Conservation (phyloP, 1,139 yeast species). For the Candida labiduridarum region DNA sequence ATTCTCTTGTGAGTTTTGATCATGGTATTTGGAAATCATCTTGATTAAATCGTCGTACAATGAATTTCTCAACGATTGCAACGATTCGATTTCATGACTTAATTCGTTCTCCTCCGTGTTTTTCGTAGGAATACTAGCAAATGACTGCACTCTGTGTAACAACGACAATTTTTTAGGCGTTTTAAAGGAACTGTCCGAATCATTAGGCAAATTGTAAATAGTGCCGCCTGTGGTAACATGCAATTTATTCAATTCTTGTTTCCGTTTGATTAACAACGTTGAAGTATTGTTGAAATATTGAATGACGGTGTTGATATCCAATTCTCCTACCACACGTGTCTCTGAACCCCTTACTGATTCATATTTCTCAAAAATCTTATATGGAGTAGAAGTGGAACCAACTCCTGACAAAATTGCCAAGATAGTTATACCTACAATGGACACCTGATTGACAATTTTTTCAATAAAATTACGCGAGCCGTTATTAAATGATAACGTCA, state of each 20-base stretch:
- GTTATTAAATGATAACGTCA: slow-evolving; percentile 28
- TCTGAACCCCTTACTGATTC: not conserved
- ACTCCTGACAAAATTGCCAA: slow-evolving; percentile 75
- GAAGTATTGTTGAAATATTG: slow-evolving; percentile 44
- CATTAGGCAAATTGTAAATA: slow-evolving; percentile 25
- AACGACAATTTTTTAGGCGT: slow-evolving; percentile 18
- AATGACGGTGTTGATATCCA: slow-evolving; percentile 32
- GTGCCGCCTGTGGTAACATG: slow-evolving; percentile 28
- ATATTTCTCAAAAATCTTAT: slow-evolving; percentile 19
- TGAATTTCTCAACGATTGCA: slow-evolving; percentile 27
- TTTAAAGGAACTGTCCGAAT: slow-evolving; percentile 16
- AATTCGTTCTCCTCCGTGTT: slow-evolving; percentile 36
- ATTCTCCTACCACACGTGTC: slow-evolving; percentile 17
- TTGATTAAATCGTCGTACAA: slow-evolving; percentile 34
- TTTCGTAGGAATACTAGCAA: slow-evolving; percentile 35
- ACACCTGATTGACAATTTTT: slow-evolving; percentile 58
- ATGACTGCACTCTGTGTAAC: slow-evolving; percentile 45
- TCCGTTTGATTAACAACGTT: slow-evolving; percentile 34
- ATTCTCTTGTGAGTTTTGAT: slow-evolving; percentile 10
- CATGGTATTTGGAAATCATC: slow-evolving; percentile 19
- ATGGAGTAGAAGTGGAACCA: slow-evolving; percentile 73
- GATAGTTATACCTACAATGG: slow-evolving; percentile 70
- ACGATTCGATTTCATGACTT: slow-evolving; percentile 36
- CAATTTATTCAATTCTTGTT: slow-evolving; percentile 30
- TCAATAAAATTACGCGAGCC: slow-evolving; percentile 25